Base-by-base conservation (phyloP, 2,329 filamentous ascomycete genomes). In the Zasmidium cellare region DNA sequence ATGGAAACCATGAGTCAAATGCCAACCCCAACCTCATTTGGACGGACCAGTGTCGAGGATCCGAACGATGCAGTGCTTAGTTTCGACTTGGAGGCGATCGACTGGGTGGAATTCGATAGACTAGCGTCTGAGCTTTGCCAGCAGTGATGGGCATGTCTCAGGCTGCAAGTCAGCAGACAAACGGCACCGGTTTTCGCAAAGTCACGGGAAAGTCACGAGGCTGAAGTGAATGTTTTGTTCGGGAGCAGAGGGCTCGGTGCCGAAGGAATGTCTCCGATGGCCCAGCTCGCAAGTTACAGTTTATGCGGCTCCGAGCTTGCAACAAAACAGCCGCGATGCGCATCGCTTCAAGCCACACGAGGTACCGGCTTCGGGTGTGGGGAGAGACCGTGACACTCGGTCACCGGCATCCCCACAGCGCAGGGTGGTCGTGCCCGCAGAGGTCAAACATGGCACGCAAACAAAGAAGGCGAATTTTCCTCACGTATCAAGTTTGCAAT, bases 21-120 rank as follows among this genome's bases (percentile, higher is more conserved):
- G 16, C 61, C 59, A 25, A 56, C 56, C 24, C 58, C 57, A 16
- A 47, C 41, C 41, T 53, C 41, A 20, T 55, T 52, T 48, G 56
- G 23, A 45, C 51, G 20, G 38, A 50, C 47, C 28, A 19, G 53
- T n/a, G 57, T 52, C 18, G 57, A 57, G 19, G 57, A 51, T 24
- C 35, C 49, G 22, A 52, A 54, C 11, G 65, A 66, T 46, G 55
- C 64, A 11, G 51, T 59, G 22, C 48, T 64, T 2, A 63, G 53
- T 3, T 54, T 67, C 16, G 66, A 67, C 31, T 31, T 67, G 28
- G 61, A 64, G 35, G 61, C 66, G n/a, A 63, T 68, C 6, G 66
- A 68, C 50, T 68, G 66, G 66, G 60, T 57, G 2, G 65, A 68
- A 45, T 68, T 68, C 41, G 66, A 68, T 48, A 63, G 66, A 14